These are phyloP conservation scores for Prunus armeniaca DNA, from an alignment of 306 rosid genomes.

Conservation along the genomic window DNA sequence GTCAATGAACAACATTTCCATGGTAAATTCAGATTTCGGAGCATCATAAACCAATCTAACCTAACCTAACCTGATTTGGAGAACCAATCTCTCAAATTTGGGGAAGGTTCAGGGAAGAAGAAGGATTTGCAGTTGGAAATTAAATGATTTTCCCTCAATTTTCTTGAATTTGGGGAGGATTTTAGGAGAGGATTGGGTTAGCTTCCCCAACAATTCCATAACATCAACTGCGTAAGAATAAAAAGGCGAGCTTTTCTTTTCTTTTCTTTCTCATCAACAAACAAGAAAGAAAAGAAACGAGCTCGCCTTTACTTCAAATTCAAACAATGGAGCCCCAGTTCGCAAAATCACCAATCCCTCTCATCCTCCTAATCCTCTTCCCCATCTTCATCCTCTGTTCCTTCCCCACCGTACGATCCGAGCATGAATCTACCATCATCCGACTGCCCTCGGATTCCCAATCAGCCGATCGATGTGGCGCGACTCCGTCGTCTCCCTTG, in stretches of 20 bases:
- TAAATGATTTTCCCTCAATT: not conserved
- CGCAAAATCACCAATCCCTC: slow-evolving; percentile 20
- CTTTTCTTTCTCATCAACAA: not conserved
- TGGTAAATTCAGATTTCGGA: not conserved
- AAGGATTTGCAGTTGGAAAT: not conserved
- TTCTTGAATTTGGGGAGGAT: not conserved
- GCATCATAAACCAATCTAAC: not conserved
- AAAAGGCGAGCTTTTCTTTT: slow-evolving; percentile 2
- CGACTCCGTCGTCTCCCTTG: not conserved
- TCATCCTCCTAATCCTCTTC: slow-evolving; percentile 6
- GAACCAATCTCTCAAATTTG: slow-evolving; percentile 14
- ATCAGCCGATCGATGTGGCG: slow-evolving; percentile 37
- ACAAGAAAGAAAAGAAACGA: slow-evolving; percentile 4
- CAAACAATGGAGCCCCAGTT: slow-evolving; percentile 28
- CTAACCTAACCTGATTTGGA: slow-evolving; percentile 21
- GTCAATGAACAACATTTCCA: not conserved
- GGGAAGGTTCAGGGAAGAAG: slow-evolving; percentile 21
- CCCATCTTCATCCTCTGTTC: slow-evolving; percentile 24
- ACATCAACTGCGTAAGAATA: not conserved
- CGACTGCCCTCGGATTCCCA: slow-evolving; percentile 42
- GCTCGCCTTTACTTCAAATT: slow-evolving; percentile 25
- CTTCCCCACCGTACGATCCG: slow-evolving; percentile 33
- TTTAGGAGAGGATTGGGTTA: not conserved
- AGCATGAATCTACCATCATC: slow-evolving; percentile 21
- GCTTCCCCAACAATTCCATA: no score